Base-by-base conservation (phyloP, 2,329 filamentous ascomycete genomes). In the Rhynchosporium secalis region DNA sequence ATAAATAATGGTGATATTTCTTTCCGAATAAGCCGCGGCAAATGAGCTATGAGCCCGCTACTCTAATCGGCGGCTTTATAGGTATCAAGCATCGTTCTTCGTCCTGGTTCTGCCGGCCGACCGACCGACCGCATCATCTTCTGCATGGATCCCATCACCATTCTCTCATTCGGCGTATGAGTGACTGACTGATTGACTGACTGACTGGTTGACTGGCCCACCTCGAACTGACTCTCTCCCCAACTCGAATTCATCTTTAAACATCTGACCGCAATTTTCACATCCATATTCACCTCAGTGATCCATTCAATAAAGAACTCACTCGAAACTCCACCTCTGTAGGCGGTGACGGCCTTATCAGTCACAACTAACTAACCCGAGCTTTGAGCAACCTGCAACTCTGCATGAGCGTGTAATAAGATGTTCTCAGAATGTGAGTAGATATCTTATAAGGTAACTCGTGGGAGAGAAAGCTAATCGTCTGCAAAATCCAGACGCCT, bases 401-500 rank as follows among this genome's bases (percentile, higher is more conserved):
- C 52, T 56, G 57, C 55, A 64, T 51, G 57, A 48, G 51, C 48
- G 47, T 40, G 38, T 60, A 71, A 38, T 60, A 71, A 67, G 62
- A 74, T 74, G 72, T 74, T 74, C 65, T 74, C 72, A 47, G 72
- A 74, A 69, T 74, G 72, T 73, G 61, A 70, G 72, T 66, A 58
- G 55, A 56, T 7, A 28, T 40, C 31, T 4, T 15, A 52, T n/a
- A 46, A 38, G 26, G 40, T 7, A 13, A n/a, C 51, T 47, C 38
- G 13, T 31, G 29, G 41, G 29, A 15, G 20, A 13, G 15, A n/a
- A 33, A 2, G 9, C 31, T 54, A 3, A 41, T 43, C 36, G 28
- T 38, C 48, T 31, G 29, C 41, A 12, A 9, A 52, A 7, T 38
- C 26, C 26, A 64, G 95, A 98, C 88, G 95, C 95, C 72, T 98